Conservation (phyloP, 805 yeast genomes). For the Teunomyces aglyptinius region DNA sequence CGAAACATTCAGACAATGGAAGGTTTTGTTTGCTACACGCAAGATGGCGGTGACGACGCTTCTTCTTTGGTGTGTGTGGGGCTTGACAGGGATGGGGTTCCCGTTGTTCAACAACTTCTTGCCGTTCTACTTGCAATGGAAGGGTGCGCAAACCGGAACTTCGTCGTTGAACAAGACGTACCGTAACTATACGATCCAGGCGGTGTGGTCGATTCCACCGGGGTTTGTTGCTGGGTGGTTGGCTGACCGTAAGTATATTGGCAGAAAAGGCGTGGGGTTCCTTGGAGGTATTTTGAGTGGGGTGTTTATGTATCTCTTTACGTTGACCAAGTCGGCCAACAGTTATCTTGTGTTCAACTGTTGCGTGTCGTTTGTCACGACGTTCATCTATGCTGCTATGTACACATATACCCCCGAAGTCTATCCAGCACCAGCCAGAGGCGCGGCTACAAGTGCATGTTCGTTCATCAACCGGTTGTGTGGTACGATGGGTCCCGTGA, state of each 20-base stretch:
- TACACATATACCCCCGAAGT: constrained; percentile 13
- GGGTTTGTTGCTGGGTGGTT: constrained; percentile 3
- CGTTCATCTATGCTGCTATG: constrained; percentile 7
- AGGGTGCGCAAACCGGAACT: constrained; percentile 4
- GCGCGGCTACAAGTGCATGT: constrained; percentile 11
- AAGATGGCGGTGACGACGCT: constrained; percentile 3
- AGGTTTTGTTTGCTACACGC: constrained; percentile 1
- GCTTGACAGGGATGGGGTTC: constrained; percentile 2
- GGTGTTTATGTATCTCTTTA: constrained; percentile 3
- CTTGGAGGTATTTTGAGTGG: constrained; percentile 3
- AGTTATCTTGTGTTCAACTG: constrained; percentile 4
- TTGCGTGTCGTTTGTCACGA: constrained; percentile 5
- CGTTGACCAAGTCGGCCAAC: constrained; percentile 1
- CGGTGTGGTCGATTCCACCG: constrained; percentile 5
- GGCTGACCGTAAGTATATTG: constrained; percentile 3
- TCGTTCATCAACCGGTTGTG: constrained; percentile 4
- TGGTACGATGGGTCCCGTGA: constrained; percentile 4
- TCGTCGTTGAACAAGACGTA: background rate
- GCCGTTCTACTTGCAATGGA: constrained; percentile 5
- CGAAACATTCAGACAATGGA: constrained; percentile 3
- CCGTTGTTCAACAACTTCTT: constrained; percentile 5
- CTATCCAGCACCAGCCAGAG: constrained; percentile 11
- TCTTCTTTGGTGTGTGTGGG: constrained; percentile 4
- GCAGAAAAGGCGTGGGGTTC: constrained; percentile 4
- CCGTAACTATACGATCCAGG: constrained; percentile 5